A percentile compares a stretch with the other conserved stretches of the same genome.
Conservation (phyloP, 2,329 filamentous ascomycete genomes). For the Epicoccum sorghinum region DNA sequence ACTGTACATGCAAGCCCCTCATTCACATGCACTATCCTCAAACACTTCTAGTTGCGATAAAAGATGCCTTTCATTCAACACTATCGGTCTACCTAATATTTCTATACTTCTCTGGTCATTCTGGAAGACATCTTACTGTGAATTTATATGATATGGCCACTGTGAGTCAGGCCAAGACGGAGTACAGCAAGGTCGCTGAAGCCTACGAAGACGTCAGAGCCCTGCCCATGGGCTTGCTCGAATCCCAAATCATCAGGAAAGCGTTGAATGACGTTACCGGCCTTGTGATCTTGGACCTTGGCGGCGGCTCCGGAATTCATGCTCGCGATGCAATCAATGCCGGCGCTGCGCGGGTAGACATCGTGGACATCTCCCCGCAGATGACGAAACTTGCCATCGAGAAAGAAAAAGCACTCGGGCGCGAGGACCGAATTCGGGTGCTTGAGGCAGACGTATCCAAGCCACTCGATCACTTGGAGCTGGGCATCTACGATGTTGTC, state of each 20-base stretch:
- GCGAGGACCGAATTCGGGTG: neutral
- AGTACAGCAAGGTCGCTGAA: too few relatives aligned
- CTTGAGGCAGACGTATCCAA: neutral
- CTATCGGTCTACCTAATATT: too few relatives aligned
- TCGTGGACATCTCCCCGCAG: neutral
- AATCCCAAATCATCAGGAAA: neutral
- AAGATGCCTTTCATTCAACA: too few relatives aligned
- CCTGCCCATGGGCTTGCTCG: neutral
- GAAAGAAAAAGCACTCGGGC: neutral
- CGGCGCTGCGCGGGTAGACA: neutral
- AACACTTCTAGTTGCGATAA: too few relatives aligned
- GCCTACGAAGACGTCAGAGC: too few relatives aligned
- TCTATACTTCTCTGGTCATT: too few relatives aligned
- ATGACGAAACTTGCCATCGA: neutral
- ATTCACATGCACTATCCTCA: too few relatives aligned
- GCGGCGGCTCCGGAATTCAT: neutral
- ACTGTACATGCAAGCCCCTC: too few relatives aligned
- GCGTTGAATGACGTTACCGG: neutral
- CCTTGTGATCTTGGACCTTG: neutral
- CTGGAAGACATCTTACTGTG: too few relatives aligned
- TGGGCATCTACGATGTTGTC: neutral
- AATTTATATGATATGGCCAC: too few relatives aligned
- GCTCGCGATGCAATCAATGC: neutral
- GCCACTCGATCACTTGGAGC: neutral
- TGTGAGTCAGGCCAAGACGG: too few relatives aligned